These are phyloP conservation scores for Eragrostis nindensis DNA, from an alignment of 176 grass and related monocot species.

Conservation along the genomic window DNA sequence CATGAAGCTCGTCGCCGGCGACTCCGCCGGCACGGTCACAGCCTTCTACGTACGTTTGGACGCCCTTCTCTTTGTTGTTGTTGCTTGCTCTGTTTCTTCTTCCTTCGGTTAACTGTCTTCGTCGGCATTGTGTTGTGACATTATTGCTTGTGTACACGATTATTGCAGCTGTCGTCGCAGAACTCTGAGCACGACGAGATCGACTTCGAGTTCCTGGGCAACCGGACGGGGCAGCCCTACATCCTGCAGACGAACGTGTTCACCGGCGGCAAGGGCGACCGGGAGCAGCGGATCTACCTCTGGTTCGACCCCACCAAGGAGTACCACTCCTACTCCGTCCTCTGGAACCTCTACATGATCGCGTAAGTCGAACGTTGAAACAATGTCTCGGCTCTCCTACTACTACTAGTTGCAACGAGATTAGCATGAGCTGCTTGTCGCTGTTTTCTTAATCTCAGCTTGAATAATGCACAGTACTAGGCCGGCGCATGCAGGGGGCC, in stretches of 20 bases:
- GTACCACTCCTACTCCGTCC: conserved; percentile 86
- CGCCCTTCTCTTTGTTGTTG: accelerated
- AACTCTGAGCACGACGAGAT: conserved; percentile 94
- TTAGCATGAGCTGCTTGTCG: too few relatives aligned
- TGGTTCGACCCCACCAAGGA: conserved; percentile 86
- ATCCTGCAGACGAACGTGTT: conserved; percentile 90
- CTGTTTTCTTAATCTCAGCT: background rate
- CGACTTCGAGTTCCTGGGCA: conserved; percentile 87
- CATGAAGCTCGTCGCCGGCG: conserved; percentile 82
- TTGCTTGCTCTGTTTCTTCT: background rate
- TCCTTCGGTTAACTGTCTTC: too few relatives aligned
- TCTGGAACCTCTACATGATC: conserved; percentile 92
- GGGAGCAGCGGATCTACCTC: conserved; percentile 88
- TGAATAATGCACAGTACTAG: too few relatives aligned
- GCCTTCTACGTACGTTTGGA: conserved; percentile 65
- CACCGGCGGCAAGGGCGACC: conserved; percentile 78
- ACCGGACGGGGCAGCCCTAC: conserved; percentile 80
- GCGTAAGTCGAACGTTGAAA: too few relatives aligned
- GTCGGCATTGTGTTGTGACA: background rate
- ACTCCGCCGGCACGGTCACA: conserved; percentile 83
- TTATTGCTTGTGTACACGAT: background rate
- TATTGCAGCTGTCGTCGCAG: conserved; percentile 69
- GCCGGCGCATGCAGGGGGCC: too few relatives aligned
- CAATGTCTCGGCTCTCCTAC: too few relatives aligned
- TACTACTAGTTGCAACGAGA: too few relatives aligned